Evolutionary conservation across 345 rosid genomes (phyloP), one percentile per base, ranked within the genome.

Genomic region (Hirschfeldia incana): DNA sequence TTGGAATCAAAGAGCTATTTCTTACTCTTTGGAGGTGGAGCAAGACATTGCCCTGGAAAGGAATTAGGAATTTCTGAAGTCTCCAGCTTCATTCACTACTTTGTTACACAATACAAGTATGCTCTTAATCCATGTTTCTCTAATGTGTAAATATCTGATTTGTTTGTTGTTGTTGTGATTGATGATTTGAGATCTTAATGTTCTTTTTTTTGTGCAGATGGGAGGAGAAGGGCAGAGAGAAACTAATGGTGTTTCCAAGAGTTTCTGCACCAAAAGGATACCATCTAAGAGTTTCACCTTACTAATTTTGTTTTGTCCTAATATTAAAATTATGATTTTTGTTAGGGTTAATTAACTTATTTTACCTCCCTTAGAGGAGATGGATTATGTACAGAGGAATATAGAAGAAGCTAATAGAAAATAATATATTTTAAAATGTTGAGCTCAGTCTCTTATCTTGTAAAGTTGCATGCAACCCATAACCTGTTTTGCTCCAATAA

Each of bases 241-340:
- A 83, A 70, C 12, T 92, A 30, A 77, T 87, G 88, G 91, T 87
- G 65, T 94, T 94, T 70, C 98, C 98, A 59, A 91, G 98, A 88
- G 97, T 94, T 55, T 88, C 85, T 82, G 98, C 98, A 75, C 97
- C 97, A 37, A 91, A 94, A 73, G 98, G 98, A 28, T 78, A 89
- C 1, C 97, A 91, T 85, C 76, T 92, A 44, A 89, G 89, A 74
- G 89, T 92, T 58, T 89, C 89, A 65, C 72, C 85, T 73, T 76
- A 86, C 88, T 85, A 68, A 83, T 65, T 71, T 51, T 65, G 27
- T 44, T 71, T 76, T 70, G 57, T 69, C 42, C 49, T 53, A 61
- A 69, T 58, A 67, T 36, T 73, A 62, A 29, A 21, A 67, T 57
- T 17, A 27, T 75, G 64, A 75, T 42, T 67, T 79, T 73, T 67